A percentile compares a stretch with the other conserved stretches of the same genome.
These are phyloP conservation scores for Crithidia fasciculata DNA, from an alignment of 208 protist genomes.

Conservation along the genomic window DNA sequence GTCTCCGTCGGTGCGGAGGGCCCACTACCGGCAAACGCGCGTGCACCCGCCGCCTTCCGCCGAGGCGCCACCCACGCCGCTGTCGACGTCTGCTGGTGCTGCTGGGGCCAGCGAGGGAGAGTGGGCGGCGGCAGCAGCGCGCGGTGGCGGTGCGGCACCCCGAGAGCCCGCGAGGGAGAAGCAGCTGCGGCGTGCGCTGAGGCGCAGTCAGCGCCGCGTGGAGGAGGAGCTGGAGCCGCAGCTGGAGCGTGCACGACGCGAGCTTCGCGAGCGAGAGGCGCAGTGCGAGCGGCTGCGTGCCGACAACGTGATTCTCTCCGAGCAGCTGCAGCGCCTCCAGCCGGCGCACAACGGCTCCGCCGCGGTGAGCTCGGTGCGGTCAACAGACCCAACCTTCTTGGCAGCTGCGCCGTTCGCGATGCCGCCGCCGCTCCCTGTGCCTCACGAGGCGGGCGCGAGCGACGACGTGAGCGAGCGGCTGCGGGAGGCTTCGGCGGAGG, in stretches of 20 bases:
- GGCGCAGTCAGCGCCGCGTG: conserved; percentile 36
- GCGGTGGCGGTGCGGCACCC: background rate
- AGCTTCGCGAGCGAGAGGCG: background rate
- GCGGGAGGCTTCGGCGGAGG: conserved; percentile 10
- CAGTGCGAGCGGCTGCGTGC: conserved; percentile 16
- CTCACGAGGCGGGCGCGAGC: background rate
- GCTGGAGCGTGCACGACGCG: background rate
- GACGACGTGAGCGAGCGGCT: background rate
- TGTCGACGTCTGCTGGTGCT: no score
- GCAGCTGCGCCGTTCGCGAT: background rate
- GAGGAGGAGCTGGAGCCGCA: conserved; percentile 20
- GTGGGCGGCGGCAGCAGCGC: background rate
- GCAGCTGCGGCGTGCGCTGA: conserved; percentile 18
- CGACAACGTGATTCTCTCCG: conserved; percentile 16
- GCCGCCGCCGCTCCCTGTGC: background rate
- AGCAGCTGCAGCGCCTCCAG: conserved; percentile 2
- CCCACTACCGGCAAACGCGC: no score
- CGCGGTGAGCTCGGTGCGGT: background rate
- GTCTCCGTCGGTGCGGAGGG: no score
- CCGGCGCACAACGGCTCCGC: background rate
- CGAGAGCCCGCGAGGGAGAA: background rate
- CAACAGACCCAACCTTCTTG: background rate
- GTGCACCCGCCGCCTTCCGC: no score
- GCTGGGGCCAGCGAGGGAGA: no score
- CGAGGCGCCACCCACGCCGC: no score